Evolutionary conservation across 768 basidiomycete genomes (phyloP).

Genomic region (Hypsizygus marmoreus): DNA sequence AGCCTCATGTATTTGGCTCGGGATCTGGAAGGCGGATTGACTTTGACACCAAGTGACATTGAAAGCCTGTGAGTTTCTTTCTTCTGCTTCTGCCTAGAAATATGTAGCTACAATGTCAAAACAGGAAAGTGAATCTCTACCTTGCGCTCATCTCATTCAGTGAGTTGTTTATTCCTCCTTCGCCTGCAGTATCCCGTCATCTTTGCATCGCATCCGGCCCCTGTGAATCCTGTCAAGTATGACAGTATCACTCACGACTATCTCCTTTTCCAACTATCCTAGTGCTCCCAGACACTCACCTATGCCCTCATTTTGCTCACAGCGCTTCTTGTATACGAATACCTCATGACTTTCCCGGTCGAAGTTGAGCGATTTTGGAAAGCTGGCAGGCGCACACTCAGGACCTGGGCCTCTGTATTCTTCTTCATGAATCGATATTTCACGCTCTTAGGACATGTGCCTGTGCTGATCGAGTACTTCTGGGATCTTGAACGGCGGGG

Average conservation of each 20-base stretch:
- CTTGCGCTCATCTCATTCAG: slow-evolving; percentile 9
- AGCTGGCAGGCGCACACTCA: slow-evolving; percentile 7
- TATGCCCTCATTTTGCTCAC: not conserved
- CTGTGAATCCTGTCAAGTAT: not conserved
- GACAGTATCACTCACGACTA: slow-evolving; percentile 2
- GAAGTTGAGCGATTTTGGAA: slow-evolving; percentile 43
- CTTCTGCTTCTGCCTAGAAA: not conserved
- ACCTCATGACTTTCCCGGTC: slow-evolving; percentile 35
- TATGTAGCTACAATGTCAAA: not conserved
- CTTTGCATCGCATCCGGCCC: not conserved
- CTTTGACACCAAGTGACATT: too few relatives aligned
- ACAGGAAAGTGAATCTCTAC: slow-evolving; percentile 9
- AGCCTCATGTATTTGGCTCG: too few relatives aligned
- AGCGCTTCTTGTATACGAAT: slow-evolving; percentile 38
- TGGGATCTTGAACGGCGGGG: slow-evolving; percentile 17
- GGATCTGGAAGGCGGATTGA: too few relatives aligned
- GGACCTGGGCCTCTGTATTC: slow-evolving; percentile 25
- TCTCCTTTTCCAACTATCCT: not conserved
- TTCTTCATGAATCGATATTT: slow-evolving; percentile 40
- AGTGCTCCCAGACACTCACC: not conserved
- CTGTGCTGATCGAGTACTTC: slow-evolving; percentile 27
- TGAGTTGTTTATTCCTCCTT: not conserved
- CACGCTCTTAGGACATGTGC: slow-evolving; percentile 30
- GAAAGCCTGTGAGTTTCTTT: slow-evolving; percentile 3
- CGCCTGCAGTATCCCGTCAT: not conserved